Evolutionary conservation across 2,329 filamentous ascomycete genomes (phyloP), one percentile per base, ranked within the genome.

Genomic region (Cladosporium sp.): DNA sequence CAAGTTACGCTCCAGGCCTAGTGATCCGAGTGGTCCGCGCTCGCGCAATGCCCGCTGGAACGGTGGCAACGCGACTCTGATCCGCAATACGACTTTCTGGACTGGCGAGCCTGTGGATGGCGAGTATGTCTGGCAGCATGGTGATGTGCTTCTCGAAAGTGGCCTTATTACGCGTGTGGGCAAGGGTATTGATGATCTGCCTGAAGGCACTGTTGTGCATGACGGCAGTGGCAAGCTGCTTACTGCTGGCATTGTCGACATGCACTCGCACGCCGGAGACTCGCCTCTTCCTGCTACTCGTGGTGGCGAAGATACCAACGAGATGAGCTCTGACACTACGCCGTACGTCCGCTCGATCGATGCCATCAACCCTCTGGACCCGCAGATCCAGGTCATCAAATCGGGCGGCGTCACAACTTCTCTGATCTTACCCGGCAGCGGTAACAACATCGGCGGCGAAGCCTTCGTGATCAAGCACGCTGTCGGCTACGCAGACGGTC

Each of bases 321-420:
- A 91, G 76, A 77, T 88, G 71, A 87, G 85, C 1, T 79, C 79
- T 38, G 86, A 90, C 71, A 86, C 89, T 65, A 91, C 89, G 0
- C 89, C 89, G 0, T 91, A 86, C 73, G 87, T 89, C 6, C 85
- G 88, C 24, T 86, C 87, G 10, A 86, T 90, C 52, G 89, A 91
- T 72, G 86, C 83, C 2, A 78, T 92, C 41, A 83, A 89, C 71
- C 86, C 88, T 0, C 79, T 86, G 14, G 89, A 91, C 71, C 84
- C 82, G 15, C 88, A 90, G 71, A 84, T 90, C 12, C 83, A 88
- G 69, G 85, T 88, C 69, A 91, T 91, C 80, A 90, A 90, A 72
- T 90, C 87, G 0, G 89, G 89, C 8, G 89, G 89, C n/a, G 88
- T 91, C 0, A 91, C 89, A 0, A 90, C 88, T 0, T 88, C 85